Conservation (phyloP, 257 asterid species). For the Penstemon barbatus region DNA sequence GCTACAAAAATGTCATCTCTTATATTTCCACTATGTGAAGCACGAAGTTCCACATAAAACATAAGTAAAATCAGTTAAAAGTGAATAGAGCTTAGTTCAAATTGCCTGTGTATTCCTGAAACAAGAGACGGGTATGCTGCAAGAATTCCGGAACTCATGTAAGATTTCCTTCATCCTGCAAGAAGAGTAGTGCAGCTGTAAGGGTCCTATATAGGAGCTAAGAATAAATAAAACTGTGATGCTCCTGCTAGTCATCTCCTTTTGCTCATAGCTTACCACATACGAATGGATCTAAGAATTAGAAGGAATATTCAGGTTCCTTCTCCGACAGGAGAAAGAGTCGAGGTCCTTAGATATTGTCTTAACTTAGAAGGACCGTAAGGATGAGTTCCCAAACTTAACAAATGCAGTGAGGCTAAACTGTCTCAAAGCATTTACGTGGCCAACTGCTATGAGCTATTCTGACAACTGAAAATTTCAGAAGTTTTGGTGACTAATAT, state of each 20-base stretch:
- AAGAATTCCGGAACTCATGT: slow-evolving; percentile 31
- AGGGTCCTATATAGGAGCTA: slow-evolving; percentile 14
- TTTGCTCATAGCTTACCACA: background rate
- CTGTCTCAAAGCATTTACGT: no score
- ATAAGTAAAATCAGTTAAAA: no score
- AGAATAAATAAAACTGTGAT: slow-evolving; percentile 2
- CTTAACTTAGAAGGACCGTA: background rate
- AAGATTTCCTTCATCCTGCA: slow-evolving; percentile 46
- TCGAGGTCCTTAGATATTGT: no score
- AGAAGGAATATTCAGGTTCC: no score
- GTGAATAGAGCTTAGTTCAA: slow-evolving; percentile 18
- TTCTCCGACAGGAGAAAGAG: no score
- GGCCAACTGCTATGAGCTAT: background rate
- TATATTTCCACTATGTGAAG: no score
- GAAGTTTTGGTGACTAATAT: background rate
- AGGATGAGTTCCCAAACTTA: slow-evolving; percentile 1
- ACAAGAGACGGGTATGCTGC: slow-evolving; percentile 23
- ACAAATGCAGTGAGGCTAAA: slow-evolving; percentile 1
- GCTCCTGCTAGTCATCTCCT: background rate
- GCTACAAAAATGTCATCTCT: no score
- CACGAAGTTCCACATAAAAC: no score
- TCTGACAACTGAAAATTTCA: slow-evolving; percentile 3
- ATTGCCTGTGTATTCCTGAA: slow-evolving; percentile 26
- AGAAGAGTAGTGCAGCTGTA: slow-evolving; percentile 21
- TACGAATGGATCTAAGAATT: background rate